Conservation (phyloP, 2,329 filamentous ascomycete species). For the Alternaria sp. region DNA sequence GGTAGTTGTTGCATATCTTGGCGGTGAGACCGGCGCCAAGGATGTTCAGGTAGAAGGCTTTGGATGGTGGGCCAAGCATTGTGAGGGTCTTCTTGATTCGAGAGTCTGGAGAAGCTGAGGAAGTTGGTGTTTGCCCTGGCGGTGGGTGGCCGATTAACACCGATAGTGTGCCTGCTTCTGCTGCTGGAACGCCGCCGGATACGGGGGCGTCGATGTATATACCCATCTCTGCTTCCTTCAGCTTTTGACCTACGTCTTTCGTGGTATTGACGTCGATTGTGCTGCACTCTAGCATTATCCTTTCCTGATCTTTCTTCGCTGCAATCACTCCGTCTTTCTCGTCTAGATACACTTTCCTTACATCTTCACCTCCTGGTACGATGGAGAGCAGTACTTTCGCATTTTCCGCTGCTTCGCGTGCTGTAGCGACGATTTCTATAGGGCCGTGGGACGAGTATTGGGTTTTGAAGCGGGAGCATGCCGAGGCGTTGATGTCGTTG, state of each 20-base stretch:
- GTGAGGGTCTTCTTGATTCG: constrained; percentile 15
- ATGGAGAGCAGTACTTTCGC: constrained; percentile 37
- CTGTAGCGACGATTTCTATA: constrained; percentile 32
- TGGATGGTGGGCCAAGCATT: constrained; percentile 34
- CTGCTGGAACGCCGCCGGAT: constrained; percentile 42
- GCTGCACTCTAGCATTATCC: constrained; percentile 41
- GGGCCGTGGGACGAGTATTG: constrained; percentile 27
- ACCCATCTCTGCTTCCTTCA: constrained; percentile 19
- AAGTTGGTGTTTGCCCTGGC: constrained; percentile 6
- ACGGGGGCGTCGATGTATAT: constrained; percentile 42
- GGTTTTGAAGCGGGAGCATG: constrained; percentile 30
- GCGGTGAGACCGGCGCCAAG: constrained; percentile 41
- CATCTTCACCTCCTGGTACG: constrained; percentile 33
- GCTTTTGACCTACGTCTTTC: constrained; percentile 26
- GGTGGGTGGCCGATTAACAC: constrained; percentile 36
- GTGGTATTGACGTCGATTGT: constrained; percentile 41
- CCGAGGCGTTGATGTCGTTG: constrained; percentile 36
- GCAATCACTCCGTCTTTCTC: constrained; percentile 33
- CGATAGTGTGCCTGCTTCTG: constrained; percentile 31
- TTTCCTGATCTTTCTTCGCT: constrained; percentile 17
- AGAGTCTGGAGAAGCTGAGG: constrained; percentile 1
- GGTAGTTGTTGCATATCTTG: constrained; percentile 45
- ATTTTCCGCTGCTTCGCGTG: constrained; percentile 37
- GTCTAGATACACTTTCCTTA: constrained; percentile 40
- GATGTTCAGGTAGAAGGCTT: constrained; percentile 37